Base-by-base conservation (phyloP, 495 filamentous ascomycete species). In the Xeromyces bisporus region DNA sequence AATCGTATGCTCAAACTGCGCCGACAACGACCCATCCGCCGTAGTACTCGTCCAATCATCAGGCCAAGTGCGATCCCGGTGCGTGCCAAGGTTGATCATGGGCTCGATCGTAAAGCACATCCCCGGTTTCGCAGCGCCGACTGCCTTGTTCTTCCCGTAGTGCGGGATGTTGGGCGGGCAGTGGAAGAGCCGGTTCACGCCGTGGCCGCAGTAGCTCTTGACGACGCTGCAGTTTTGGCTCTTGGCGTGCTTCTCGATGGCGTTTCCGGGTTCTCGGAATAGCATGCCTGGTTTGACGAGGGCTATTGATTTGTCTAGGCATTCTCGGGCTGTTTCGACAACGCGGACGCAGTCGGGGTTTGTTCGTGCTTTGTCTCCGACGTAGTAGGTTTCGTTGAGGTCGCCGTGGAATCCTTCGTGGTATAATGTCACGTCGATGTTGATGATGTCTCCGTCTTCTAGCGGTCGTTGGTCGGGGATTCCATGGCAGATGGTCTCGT, bases 91-190 rank as follows among this genome's bases (percentile, higher is more conserved):
- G 23, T 78, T 79, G 42, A 92, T 80, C 82, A 92, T 92, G 10
- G 83, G 83, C 56, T 92, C 83, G 36, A 92, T 91, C 1, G 83
- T 91, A 37, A 92, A 92, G 39, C 78, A 85, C 84, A 91, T 89
- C 20, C 84, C 83, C 3, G 73, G 69, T 56, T 89, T 87, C 26
- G 81, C 83, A 12, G 71, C 71, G 25, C 83, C 83, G 0, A 89
- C 77, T 0, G 83, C 82, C 69, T 89, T 92, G 52, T 91, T 92
- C 55, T 81, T 86, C 18, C 66, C 80, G 42, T 91, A 92, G 51
- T 92, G 83, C 2, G 84, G 83, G 10, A 92, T 67, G 46, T 82
- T 87, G 9, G 83, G 83, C 7, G 80, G 68, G 46, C 71, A 73
- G 53, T 92, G 83, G 65, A 92, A 92, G 20, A 86, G 55, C 23